Percentiles rank a stretch among this genome's conserved stretches.
Conservation (phyloP, 768 basidiomycete species). For the Suillus tomentosus region DNA sequence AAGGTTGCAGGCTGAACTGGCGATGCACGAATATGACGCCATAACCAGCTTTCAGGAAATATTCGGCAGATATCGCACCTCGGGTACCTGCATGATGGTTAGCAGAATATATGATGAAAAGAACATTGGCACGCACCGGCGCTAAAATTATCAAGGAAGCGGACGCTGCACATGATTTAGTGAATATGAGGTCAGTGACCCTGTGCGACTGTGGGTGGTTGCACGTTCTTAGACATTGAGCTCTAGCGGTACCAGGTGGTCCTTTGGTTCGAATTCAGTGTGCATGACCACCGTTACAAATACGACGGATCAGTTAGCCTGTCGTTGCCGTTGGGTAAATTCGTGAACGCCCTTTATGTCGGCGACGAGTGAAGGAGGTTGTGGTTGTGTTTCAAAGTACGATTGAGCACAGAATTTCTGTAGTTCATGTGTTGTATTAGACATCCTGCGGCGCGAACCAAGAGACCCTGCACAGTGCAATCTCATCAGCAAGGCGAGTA, state of each 20-base stretch:
- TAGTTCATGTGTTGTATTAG: constrained; percentile 16
- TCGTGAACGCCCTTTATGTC: constrained; percentile 63
- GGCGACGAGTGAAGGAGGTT: constrained; percentile 23
- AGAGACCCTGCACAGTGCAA: background rate
- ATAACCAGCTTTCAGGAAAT: constrained; percentile 92
- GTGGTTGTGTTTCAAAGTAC: no score
- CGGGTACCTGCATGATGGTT: constrained; percentile 69
- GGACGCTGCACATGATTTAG: constrained; percentile 63
- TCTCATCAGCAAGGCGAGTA: no score
- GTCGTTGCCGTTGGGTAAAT: constrained; percentile 72
- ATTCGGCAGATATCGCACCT: constrained; percentile 97
- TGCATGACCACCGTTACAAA: constrained; percentile 75
- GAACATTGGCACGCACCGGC: constrained; percentile 64
- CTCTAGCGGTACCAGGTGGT: constrained; percentile 93
- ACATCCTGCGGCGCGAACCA: constrained; percentile 19
- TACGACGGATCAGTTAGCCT: constrained; percentile 74
- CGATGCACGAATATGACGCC: constrained; percentile 99
- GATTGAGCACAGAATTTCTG: constrained; percentile 52
- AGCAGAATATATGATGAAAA: background rate
- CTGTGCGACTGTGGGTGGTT: constrained; percentile 9
- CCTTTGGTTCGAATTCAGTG: constrained; percentile 56
- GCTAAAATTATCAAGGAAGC: constrained; percentile 98
- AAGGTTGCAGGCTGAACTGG: constrained; percentile 96
- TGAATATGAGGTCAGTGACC: constrained; percentile 25
- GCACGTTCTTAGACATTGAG: constrained; percentile 88